Base-by-base conservation (phyloP, 1,284 basidiomycete species). In the Moniliella sp. region DNA sequence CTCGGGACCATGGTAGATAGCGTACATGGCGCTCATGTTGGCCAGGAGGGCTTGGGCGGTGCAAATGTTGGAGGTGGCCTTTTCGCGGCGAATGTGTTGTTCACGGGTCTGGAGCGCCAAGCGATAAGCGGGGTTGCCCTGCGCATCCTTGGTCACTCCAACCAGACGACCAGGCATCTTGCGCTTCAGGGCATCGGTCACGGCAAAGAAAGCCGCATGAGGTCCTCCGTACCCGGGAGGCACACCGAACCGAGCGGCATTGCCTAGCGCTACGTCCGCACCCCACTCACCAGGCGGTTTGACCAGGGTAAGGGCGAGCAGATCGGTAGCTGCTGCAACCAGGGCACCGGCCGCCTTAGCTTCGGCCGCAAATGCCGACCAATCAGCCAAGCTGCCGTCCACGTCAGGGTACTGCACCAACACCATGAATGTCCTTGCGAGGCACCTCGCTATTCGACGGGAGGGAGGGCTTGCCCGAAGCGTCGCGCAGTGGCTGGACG, bases 221-320 rank as follows among this genome's bases (percentile, higher is more conserved):
- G 63, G 63, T 14, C 63, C 63, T 29, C 63, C 63, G 38, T 54
- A 61, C 16, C 62, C 63, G 17, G 62, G 55, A n/a, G 61, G 60
- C 3, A 63, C 64, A 36, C 88, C 88, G 54, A 97, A 97, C 26
- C 88, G 74, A 27, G 79, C 86, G 21, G 83, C 80, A 61, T 88
- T 94, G 26, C 88, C 88, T 33, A 88, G 67, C 2, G 84, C 86
- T 44, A 97, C 76, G 62, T 97, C 88, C 19, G 84, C 86, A 30
- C 88, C 88, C 82, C 88, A 94, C 67, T 94, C 88, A 36, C 88
- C 88, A 8, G 88, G 88, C 15, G 88, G 82, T 57, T 80, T 83
- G 48, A 97, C 69, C 70, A 84, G 72, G 5, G 86, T 84, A 53
- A 94, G 67, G 2, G 88, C 82, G 17, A 97, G 68, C 31, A 97